phyloP scores from a whole-genome alignment of 257 asterid species.

The Leonotis leonurus region DNA sequence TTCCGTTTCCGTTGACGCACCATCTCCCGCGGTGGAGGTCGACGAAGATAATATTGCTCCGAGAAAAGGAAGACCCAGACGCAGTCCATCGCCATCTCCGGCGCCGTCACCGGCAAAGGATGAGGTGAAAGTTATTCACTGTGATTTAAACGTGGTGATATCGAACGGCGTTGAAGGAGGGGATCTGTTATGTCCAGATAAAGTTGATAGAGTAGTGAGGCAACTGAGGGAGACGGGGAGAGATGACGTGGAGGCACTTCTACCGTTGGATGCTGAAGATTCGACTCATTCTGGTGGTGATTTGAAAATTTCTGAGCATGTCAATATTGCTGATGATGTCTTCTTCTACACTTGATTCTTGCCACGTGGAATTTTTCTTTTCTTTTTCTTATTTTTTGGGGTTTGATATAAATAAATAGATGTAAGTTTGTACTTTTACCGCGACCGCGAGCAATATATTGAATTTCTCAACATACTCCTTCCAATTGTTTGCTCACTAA shows the following conservation, averaged over 20 bases:
- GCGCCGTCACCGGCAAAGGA: slow-evolving; percentile 12
- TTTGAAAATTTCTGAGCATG: slow-evolving; percentile 23
- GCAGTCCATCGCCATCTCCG: slow-evolving; percentile 13
- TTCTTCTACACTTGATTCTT: slow-evolving; percentile 40
- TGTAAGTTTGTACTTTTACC: neutral
- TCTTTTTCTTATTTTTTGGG: neutral
- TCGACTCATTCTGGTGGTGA: slow-evolving; percentile 15
- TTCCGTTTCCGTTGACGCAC: neutral
- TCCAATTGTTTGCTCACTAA: neutral
- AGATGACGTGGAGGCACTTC: slow-evolving; percentile 23
- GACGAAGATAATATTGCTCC: neutral
- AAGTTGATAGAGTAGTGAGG: slow-evolving; percentile 15
- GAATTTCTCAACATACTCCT: neutral
- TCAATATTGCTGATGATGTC: slow-evolving; percentile 57
- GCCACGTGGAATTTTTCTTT: slow-evolving; percentile 7
- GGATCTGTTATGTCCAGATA: slow-evolving; percentile 44
- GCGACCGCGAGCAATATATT: neutral
- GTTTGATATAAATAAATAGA: neutral
- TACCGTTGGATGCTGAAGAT: slow-evolving; percentile 20
- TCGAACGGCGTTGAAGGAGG: slow-evolving; percentile 38
- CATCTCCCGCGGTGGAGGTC: slow-evolving; percentile 16
- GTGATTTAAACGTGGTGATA: slow-evolving; percentile 23
- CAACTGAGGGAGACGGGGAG: slow-evolving; percentile 17
- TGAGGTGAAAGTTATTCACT: slow-evolving; percentile 2
- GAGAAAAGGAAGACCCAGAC: neutral